Conservation (phyloP, 805 yeast genomes). For the Blastobotrys attinorum region DNA sequence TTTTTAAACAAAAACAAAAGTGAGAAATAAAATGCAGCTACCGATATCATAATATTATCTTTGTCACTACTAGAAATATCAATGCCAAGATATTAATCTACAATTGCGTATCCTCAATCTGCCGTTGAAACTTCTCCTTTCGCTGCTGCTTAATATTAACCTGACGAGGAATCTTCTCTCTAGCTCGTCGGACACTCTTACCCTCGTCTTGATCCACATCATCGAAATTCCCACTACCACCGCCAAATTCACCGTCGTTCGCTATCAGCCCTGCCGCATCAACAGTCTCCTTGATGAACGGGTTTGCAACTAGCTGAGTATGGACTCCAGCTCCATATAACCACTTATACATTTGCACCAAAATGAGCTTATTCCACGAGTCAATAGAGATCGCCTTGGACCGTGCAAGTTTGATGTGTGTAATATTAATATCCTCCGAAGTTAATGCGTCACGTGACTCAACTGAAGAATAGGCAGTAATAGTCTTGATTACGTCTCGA, state of each 20-base stretch:
- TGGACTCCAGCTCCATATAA: constrained; percentile 30
- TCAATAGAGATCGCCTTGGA: constrained; percentile 23
- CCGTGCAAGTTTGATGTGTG: constrained; percentile 22
- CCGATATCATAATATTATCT: no score
- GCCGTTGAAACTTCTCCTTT: not conserved
- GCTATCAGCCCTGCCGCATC: constrained; percentile 1
- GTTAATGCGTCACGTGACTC: constrained; percentile 22
- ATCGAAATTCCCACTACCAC: not conserved
- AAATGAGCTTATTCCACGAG: constrained; percentile 28
- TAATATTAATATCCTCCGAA: constrained; percentile 17
- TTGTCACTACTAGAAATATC: no score
- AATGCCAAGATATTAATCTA: no score
- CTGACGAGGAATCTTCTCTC: not conserved
- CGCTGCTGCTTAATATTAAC: not conserved
- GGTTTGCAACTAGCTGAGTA: constrained; percentile 29
- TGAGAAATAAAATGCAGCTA: not conserved
- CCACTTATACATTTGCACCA: constrained; percentile 30
- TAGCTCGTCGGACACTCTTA: not conserved
- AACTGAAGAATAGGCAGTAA: constrained; percentile 34
- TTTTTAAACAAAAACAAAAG: no score
- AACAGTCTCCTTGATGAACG: constrained; percentile 20
- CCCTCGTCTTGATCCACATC: not conserved
- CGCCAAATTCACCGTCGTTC: not conserved
- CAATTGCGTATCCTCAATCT: not conserved
- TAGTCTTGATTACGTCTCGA: constrained; percentile 46